A percentile compares a stretch with the other conserved stretches of the same genome.
Conservation (phyloP, 139 green algal species). For the Edaphochlamys debaryana region DNA sequence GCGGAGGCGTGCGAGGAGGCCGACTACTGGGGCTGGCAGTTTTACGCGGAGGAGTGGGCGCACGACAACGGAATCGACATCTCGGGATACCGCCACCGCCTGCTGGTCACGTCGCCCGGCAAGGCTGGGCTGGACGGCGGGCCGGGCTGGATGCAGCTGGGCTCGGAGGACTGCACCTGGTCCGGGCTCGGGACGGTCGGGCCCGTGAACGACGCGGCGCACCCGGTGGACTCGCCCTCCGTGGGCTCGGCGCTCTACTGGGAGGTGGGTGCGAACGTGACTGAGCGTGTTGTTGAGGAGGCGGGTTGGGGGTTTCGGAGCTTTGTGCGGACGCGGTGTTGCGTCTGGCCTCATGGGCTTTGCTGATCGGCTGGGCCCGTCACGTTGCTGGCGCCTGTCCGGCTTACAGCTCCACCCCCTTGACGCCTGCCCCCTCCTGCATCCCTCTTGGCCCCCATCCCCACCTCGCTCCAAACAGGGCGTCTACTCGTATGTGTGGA, state of each 20-base stretch:
- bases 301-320: too few species aligned
- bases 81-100: not conserved
- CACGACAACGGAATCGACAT: not conserved
- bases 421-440: too few species aligned
- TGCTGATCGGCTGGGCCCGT: too few species aligned
- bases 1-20: not conserved
- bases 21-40: slow-evolving; percentile 27
- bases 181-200: not conserved
- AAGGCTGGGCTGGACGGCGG: too few species aligned
- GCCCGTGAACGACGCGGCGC: not conserved
- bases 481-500: slow-evolving; percentile 35
- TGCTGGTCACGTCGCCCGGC: not conserved
- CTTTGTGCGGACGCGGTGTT: too few species aligned
- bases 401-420: too few species aligned
- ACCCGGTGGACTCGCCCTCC: not conserved
- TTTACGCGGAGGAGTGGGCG: slow-evolving; percentile 7
- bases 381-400: too few species aligned
- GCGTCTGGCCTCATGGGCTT: too few species aligned
- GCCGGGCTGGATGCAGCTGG: not conserved
- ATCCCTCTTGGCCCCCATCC: too few species aligned
- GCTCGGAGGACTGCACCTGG: not conserved
- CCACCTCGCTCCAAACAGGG: too few species aligned
- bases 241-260: not conserved
- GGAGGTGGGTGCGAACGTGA: not conserved
- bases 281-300: too few species aligned